Base-by-base conservation (phyloP, 768 basidiomycete genomes). In the Suillus occidentalis region DNA sequence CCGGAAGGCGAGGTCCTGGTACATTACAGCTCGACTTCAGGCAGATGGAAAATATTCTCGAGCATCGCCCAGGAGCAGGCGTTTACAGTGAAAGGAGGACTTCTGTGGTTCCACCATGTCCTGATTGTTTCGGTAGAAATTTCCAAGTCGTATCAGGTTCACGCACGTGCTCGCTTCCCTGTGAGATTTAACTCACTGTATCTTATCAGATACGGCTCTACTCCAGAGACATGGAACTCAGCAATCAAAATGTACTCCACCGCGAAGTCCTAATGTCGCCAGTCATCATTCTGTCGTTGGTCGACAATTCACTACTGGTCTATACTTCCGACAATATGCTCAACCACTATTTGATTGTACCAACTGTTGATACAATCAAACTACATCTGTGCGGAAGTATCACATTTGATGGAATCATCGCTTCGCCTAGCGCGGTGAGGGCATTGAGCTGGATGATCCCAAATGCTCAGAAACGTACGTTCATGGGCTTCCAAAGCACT, bases 371-470 rank as follows among this genome's bases (percentile, higher is more conserved):
- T 60, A 85, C 88, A 7, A 95, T 97, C 75, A 90, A 88, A 74
- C 80, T 99, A 47, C 90, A 95, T 69, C 76, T 93, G 5, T 99
- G 97, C 76, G 97, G 97, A 9, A 97, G 93, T 70, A 99, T 99
- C 72, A 91, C 89, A 20, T 99, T 99, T 73, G 85, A 85, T 61
- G 97, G 96, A 6, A 91, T 99, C 60, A 92, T 99, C 57, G 85
- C 88, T 14, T 85, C 86, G 9, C 95, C 97, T 7, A 86, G 82
- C 40, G 85, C 92, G 14, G 96, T 99, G 2, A 82, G 95, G 66
- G 91, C 91, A 69, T 78, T 99, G 73, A 97, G 96, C 76, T 99
- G 97, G 97, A 91, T 99, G 88, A 92, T 99, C 63, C 97, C 97
- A 0, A 82, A 83, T 64, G 87, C 90, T 12, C 97, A 99, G 75